Evolutionary conservation across 176 grass and related monocot genomes (phyloP).

Genomic region (Leersia perrieri): DNA sequence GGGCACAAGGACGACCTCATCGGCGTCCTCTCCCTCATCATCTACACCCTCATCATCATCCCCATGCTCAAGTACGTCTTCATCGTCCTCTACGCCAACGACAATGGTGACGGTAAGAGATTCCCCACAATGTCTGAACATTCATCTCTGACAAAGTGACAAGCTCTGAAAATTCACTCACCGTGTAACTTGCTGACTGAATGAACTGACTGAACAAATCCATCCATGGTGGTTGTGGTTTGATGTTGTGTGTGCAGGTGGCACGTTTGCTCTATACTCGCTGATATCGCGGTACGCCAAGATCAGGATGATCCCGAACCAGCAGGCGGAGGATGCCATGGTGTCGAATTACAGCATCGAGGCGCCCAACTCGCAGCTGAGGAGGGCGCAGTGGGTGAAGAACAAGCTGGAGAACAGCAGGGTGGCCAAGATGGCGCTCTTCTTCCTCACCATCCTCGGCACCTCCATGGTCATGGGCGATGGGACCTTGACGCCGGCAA

Average conservation of each 20-base stretch:
- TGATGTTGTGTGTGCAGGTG: constrained; percentile 32
- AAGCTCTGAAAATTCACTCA: neutral
- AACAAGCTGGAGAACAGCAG: constrained; percentile 51
- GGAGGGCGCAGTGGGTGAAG: constrained; percentile 54
- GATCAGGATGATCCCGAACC: constrained; percentile 60
- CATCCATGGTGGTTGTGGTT: no score
- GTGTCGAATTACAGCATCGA: constrained; percentile 67
- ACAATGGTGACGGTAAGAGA: constrained; percentile 81
- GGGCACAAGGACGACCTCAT: constrained; percentile 45
- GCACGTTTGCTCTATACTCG: constrained; percentile 78
- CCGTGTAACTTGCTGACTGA: neutral
- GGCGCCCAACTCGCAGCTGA: constrained; percentile 27
- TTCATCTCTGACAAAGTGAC: no score
- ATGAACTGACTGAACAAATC: no score
- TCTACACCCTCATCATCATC: constrained; percentile 61
- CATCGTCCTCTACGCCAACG: constrained; percentile 67
- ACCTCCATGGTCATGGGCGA: constrained; percentile 85
- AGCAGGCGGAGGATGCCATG: constrained; percentile 62
- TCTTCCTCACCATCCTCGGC: constrained; percentile 61
- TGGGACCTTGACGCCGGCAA: constrained; percentile 67
- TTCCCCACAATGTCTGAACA: no score
- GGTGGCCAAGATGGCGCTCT: constrained; percentile 49
- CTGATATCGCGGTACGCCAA: constrained; percentile 66
- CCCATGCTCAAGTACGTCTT: constrained; percentile 76
- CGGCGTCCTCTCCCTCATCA: constrained; percentile 65